These are phyloP conservation scores for Pisolithus albus DNA, from an alignment of 768 basidiomycete genomes.

Conservation along the genomic window DNA sequence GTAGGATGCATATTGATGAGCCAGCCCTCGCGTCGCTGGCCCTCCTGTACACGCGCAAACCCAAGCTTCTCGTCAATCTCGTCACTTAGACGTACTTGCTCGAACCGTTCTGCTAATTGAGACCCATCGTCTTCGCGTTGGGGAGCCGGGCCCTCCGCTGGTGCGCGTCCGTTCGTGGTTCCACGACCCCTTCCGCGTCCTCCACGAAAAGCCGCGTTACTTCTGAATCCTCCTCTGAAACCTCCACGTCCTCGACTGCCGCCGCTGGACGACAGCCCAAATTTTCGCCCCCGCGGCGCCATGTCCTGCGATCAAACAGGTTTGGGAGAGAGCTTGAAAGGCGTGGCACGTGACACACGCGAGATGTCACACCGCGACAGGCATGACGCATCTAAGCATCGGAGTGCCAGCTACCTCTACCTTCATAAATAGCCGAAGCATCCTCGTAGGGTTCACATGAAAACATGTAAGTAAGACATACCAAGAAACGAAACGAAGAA, in stretches of 20 bases:
- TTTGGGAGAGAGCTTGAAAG: background rate
- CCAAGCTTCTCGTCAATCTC: conserved; percentile 94
- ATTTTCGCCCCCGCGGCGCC: conserved; percentile 42
- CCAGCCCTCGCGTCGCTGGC: conserved; percentile 79
- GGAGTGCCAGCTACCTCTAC: too few relatives aligned
- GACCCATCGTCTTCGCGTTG: conserved; percentile 88
- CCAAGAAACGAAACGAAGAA: too few relatives aligned
- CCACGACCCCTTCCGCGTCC: conserved; percentile 41
- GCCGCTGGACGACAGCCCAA: conserved; percentile 49
- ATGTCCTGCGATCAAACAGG: conserved; percentile 8
- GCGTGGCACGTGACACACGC: conserved; percentile 18
- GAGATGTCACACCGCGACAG: conserved; percentile 14
- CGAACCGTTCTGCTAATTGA: conserved; percentile 78
- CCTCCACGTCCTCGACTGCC: conserved; percentile 36
- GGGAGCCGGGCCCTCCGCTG: conserved; percentile 44
- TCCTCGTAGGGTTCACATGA: too few relatives aligned
- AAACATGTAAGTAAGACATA: too few relatives aligned
- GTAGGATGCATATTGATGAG: conserved; percentile 99
- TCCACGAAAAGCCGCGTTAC: conserved; percentile 35
- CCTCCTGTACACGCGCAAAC: conserved; percentile 76
- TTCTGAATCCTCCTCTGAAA: conserved; percentile 33
- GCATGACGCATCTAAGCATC: too few relatives aligned
- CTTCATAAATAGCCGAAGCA: too few relatives aligned
- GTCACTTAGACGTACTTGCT: conserved; percentile 65
- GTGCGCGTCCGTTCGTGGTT: conserved; percentile 23